Evolutionary conservation across 1,139 yeast species (phyloP).

Genomic region (Trichomonascaceae sp.): DNA sequence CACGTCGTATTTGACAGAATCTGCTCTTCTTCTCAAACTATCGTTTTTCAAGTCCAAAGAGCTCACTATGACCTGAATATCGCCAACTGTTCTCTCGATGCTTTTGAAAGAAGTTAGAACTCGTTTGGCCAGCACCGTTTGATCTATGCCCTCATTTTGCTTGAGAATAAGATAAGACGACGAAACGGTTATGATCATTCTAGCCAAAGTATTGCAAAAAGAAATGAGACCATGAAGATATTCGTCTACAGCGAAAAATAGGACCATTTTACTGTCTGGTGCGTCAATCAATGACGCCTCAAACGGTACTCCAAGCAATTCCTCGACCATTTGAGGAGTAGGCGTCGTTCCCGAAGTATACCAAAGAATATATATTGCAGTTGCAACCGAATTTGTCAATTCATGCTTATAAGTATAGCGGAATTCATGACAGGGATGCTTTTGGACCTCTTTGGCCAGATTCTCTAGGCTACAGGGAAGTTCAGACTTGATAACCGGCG

Average conservation of each 20-base stretch:
- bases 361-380: conserved; percentile 17
- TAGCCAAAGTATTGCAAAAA: conserved; percentile 27
- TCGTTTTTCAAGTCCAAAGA: conserved; percentile 32
- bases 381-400: conserved; percentile 22
- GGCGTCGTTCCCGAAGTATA: conserved; percentile 15
- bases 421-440: conserved; percentile 25
- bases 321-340: conserved; percentile 18
- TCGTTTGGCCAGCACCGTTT: neutral
- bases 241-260: conserved; percentile 24
- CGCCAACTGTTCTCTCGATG: conserved; percentile 25
- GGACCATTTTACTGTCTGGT: neutral
- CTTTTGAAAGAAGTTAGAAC: conserved; percentile 11
- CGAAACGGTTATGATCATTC: conserved; percentile 30
- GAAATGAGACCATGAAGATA: conserved; percentile 29
- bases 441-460: conserved; percentile 9
- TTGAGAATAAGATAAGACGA: conserved; percentile 17
- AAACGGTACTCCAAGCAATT: conserved; percentile 14
- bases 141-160: neutral
- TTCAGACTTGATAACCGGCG: neutral
- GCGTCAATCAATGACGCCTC: neutral
- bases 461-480: neutral
- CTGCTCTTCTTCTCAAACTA: conserved; percentile 29
- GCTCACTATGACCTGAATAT: conserved; percentile 29
- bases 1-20: conserved; percentile 32
- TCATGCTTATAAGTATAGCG: conserved; percentile 22